Evolutionary conservation across 2,329 filamentous ascomycete genomes (phyloP), one percentile per base, ranked within the genome.

Genomic region (Sarocladiaceae sp.): DNA sequence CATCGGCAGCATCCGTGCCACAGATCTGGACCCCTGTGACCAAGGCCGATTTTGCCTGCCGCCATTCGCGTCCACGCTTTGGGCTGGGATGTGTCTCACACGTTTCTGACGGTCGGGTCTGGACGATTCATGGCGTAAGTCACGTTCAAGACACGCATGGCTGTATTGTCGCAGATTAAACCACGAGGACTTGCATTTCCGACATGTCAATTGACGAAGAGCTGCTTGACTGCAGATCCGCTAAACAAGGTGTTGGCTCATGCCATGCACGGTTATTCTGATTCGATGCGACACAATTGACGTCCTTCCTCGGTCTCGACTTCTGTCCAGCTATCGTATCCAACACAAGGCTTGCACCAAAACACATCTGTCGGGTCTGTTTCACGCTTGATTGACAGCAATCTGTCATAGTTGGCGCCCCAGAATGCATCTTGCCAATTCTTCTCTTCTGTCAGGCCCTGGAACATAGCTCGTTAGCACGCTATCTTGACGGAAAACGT

Each of bases 321-420:
- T 28, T 68, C 57, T 39, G 59, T 49, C 71, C 72, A 76, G 0
- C 60, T 58, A 40, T 76, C 71, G 50, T 67, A 73, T 0, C 75
- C 75, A 1, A 78, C 74, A 51, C 75, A 78, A 0, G 73, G 68
- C 12, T 68, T 58, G 52, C 75, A 78, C 67, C 74, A 76, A 11
- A 80, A 71, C 2, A 79, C 65, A 50, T 76, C 74, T 0, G 62
- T 51, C 0, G 76, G 76, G 54, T 80, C 76, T 13, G 75, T 60
- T 1, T 56, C 40, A 12, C 65, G 63, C 62, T 80, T 80, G 50
- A 79, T 74, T 12, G 59, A 40, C 0, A 73, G 56, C 3, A 80
- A 60, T 2, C 66, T 65, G 12, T 65, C 58, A 55, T 79, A 79
- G 42, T 79, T 77, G 11, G 59, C 58, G 0, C 71, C 72, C 71